These are phyloP conservation scores for Penicillium flavigenum DNA, from an alignment of 495 filamentous ascomycete species.

Conservation along the genomic window DNA sequence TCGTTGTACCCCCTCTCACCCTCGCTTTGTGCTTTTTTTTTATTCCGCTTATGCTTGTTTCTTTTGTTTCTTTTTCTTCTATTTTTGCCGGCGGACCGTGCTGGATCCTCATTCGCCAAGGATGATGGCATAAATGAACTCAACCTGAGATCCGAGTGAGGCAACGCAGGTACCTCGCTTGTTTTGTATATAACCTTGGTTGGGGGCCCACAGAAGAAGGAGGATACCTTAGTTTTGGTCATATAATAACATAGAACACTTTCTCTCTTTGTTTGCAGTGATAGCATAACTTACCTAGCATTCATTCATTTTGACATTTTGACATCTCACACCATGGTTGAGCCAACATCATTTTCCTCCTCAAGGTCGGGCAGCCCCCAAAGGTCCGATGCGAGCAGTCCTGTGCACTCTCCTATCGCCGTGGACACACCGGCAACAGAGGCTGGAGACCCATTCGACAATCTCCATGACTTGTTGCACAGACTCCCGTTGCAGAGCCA, in stretches of 20 bases:
- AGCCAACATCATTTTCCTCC: conserved; percentile 3
- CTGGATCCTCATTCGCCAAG: conserved; percentile 17
- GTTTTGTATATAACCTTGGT: conserved; percentile 26
- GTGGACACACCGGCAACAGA: conserved; percentile 45
- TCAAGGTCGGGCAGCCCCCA: conserved; percentile 37
- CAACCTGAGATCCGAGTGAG: conserved; percentile 17
- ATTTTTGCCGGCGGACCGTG: conserved; percentile 25
- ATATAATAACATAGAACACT: conserved; percentile 11
- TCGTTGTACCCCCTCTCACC: conserved; percentile 13
- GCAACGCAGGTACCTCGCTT: conserved; percentile 16
- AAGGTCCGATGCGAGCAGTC: conserved; percentile 36
- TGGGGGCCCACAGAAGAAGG: background rate
- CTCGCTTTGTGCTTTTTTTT: conserved; percentile 13
- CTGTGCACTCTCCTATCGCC: conserved; percentile 33
- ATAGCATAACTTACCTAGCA: background rate
- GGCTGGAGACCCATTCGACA: conserved; percentile 42
- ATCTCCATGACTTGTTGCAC: conserved; percentile 38
- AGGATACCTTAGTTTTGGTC: conserved; percentile 4
- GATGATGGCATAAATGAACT: conserved; percentile 18
- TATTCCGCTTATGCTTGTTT: conserved; percentile 24
- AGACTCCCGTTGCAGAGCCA: conserved; percentile 36
- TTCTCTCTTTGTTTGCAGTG: conserved; percentile 1
- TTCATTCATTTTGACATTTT: background rate
- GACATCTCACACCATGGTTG: background rate
- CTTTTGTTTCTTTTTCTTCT: conserved; percentile 13